Base-by-base conservation (phyloP, 2,329 filamentous ascomycete species). In the Fusarium chlamydosporum region DNA sequence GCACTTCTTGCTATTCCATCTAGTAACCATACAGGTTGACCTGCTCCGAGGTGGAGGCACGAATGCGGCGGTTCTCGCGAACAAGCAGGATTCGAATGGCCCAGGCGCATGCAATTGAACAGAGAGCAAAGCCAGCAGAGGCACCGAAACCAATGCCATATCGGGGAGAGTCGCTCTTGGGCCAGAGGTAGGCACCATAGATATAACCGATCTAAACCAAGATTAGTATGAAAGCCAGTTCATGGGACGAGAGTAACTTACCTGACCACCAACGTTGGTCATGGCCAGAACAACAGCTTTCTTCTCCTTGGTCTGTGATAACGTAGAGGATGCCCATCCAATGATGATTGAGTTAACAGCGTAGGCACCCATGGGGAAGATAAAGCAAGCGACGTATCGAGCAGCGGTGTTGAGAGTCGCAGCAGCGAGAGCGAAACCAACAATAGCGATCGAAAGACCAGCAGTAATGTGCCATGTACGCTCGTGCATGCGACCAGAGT, bases 121-220 rank as follows among this genome's bases (percentile, higher is more conserved):
- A 74, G 7, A 79, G 54, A 2, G 81, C 79, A 37, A 82, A 83
- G 0, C 79, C 82, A 3, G 81, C 77, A 1, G 81, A 84, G 13
- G 82, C 81, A 7, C 80, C 81, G 15, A 82, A 80, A 0, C 78
- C 79, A 50, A 84, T 82, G 1, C 75, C 77, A 61, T 84, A 85
- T 23, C 82, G 76, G 0, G 83, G 83, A 35, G 74, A 76, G 56
- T 84, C 82, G 10, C 65, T 79, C 23, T 79, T 79, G 6, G 82
- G 82, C 82, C 83, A 85, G 5, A 85, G 75, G 63, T 85, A 85
- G 3, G 82, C 82, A n/a, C 82, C 82, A 69, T 83, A 85, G 43
- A 85, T 82, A 68, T 83, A 84, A 3, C 79, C 81, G 15, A 82
- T 81, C 67, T 73, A 16, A 29, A 1, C 0, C 1, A 26, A 8